Evolutionary conservation across 2,329 filamentous ascomycete species (phyloP).

Genomic region (Xylaria sp.): DNA sequence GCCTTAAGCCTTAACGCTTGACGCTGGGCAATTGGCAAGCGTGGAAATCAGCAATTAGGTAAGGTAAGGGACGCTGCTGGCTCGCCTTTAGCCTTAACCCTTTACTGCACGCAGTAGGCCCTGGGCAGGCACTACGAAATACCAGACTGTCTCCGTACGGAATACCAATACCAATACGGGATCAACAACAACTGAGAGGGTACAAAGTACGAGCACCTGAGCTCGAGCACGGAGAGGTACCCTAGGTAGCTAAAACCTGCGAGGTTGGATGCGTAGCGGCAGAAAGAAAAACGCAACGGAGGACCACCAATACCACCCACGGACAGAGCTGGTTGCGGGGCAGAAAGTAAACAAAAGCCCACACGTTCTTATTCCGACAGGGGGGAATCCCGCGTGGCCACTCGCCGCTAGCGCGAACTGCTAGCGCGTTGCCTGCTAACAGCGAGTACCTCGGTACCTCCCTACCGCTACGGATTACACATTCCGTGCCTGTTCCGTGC

Average conservation of each 20-base stretch:
- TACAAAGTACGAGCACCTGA: not conserved
- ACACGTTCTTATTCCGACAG: constrained; percentile 1
- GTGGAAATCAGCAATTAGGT: not conserved
- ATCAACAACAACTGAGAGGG: too few species aligned
- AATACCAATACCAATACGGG: too few species aligned
- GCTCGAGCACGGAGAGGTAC: not conserved
- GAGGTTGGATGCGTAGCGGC: too few species aligned
- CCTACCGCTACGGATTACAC: too few species aligned
- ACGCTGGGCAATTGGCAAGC: too few species aligned
- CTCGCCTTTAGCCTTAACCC: too few species aligned
- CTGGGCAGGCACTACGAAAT: too few species aligned
- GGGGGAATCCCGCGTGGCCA: constrained; percentile 6
- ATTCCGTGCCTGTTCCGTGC: not conserved
- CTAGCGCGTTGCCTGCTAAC: not conserved
- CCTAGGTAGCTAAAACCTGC: too few species aligned
- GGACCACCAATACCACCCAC: not conserved
- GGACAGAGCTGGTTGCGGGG: constrained; percentile 24
- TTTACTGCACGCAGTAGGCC: too few species aligned
- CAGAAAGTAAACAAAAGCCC: constrained; percentile 29
- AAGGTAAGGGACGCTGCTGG: not conserved
- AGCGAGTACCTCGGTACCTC: not conserved
- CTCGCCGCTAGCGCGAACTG: not conserved
- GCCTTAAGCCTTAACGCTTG: too few species aligned
- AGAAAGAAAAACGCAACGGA: too few species aligned
- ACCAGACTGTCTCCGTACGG: too few species aligned